Percentiles rank a stretch among this genome's conserved stretches.
phyloP scores from a whole-genome alignment of 1,284 basidiomycete genomes.

The Ganoderma leucocontextum region DNA sequence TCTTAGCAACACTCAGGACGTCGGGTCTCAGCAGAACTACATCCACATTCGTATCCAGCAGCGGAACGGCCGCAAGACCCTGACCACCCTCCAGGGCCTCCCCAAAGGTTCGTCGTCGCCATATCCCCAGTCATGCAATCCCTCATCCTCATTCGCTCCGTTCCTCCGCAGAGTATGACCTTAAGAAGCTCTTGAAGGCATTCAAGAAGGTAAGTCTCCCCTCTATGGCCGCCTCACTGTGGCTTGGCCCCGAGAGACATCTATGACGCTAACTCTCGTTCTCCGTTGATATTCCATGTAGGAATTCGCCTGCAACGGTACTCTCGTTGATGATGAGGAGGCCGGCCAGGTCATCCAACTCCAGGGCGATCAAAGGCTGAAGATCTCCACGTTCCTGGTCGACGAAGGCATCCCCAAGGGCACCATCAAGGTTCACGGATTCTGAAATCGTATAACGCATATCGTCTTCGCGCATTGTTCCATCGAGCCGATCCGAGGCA shows the following conservation, averaged over 20 bases:
- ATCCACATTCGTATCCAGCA: constrained; percentile 99
- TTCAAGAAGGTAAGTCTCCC: constrained; percentile 87
- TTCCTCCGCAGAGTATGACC: constrained; percentile 83
- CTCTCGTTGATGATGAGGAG: constrained; percentile 95
- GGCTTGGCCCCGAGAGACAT: not conserved
- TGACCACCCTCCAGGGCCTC: constrained; percentile 97
- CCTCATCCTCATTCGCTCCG: constrained; percentile 14
- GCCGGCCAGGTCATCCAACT: constrained; percentile 98
- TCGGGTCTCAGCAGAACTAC: constrained; percentile 86
- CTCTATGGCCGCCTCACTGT: not conserved
- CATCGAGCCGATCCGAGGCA: constrained; percentile 25
- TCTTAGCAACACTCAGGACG: constrained; percentile 76
- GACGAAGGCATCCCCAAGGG: constrained; percentile 78
- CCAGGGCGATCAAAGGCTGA: constrained; percentile 96
- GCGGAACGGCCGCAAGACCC: constrained; percentile 98
- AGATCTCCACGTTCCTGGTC: constrained; percentile 89
- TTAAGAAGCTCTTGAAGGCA: constrained; percentile 98
- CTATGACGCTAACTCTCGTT: constrained; percentile 16
- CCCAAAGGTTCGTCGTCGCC: constrained; percentile 76
- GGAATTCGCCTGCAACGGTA: constrained; percentile 99
- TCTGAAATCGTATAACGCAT: constrained; percentile 54
- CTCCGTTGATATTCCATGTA: constrained; percentile 42
- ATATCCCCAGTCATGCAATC: constrained; percentile 4
- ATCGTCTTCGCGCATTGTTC: not conserved
- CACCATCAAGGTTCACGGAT: constrained; percentile 89